Percentiles rank a stretch among this genome's conserved stretches.
phyloP scores from a whole-genome alignment of 2,329 filamentous ascomycete species.

The Thielaviopsis euricoi region DNA sequence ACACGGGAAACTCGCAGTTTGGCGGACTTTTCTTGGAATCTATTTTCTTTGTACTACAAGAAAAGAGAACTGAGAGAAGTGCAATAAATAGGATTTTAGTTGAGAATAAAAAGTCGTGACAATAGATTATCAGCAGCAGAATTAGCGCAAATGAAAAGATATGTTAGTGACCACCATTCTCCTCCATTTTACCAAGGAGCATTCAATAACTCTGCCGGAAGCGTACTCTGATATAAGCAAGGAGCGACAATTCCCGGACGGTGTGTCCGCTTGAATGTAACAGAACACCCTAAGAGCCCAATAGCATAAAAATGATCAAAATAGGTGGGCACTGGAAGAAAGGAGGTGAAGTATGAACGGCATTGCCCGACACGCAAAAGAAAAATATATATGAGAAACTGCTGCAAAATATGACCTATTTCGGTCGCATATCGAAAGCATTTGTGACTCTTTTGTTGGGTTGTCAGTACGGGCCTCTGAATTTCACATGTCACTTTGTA shows the following conservation, averaged over 20 bases:
- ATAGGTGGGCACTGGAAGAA: too few species aligned
- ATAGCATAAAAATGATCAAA: not conserved
- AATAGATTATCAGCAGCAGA: too few species aligned
- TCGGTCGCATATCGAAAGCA: not conserved
- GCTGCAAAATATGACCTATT: not conserved
- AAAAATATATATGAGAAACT: not conserved
- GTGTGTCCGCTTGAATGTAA: not conserved
- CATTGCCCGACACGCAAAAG: not conserved
- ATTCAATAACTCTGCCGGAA: not conserved
- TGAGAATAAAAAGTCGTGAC: too few species aligned
- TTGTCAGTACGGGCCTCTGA: too few species aligned
- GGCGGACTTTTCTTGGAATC: not conserved
- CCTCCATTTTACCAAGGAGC: too few species aligned
- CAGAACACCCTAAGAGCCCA: not conserved
- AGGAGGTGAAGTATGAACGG: not conserved
- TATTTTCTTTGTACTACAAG: not conserved
- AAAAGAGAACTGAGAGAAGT: not conserved
- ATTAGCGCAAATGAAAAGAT: too few species aligned
- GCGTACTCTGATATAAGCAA: not conserved
- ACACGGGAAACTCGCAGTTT: not conserved
- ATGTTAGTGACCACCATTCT: too few species aligned
- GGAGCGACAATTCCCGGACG: not conserved
- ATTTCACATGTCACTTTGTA: not conserved
- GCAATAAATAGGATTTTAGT: too few species aligned
- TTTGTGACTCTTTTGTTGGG: not conserved